Evolutionary conservation across 2,329 filamentous ascomycete species (phyloP).

Genomic region (Pezicula carpinea): DNA sequence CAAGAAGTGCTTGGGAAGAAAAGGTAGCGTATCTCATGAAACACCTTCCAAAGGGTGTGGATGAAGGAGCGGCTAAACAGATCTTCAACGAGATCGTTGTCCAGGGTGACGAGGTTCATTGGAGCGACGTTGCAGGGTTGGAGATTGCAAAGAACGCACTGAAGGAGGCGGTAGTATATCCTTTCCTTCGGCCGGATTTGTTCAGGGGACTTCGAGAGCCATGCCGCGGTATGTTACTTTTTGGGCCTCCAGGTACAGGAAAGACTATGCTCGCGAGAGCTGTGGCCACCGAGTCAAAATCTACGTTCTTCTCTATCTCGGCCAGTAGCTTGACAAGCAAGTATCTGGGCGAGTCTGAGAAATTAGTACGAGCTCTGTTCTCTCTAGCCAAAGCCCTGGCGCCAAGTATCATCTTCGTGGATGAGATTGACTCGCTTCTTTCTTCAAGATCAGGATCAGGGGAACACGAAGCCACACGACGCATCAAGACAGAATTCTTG

Average conservation of each 20-base stretch:
- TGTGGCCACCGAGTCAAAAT: slow-evolving; percentile 89
- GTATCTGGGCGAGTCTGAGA: slow-evolving; percentile 93
- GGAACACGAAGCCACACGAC: slow-evolving; percentile 87
- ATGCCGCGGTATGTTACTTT: slow-evolving; percentile 89
- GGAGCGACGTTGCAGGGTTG: slow-evolving; percentile 88
- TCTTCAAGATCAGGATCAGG: slow-evolving; percentile 77
- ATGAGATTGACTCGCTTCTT: slow-evolving; percentile 93
- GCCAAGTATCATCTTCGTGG: slow-evolving; percentile 95
- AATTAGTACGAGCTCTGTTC: slow-evolving; percentile 89
- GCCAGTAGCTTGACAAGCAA: slow-evolving; percentile 93
- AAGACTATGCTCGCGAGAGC: slow-evolving; percentile 97
- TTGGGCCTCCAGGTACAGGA: slow-evolving; percentile 94
- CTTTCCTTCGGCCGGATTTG: slow-evolving; percentile 88
- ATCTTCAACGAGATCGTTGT: slow-evolving; percentile 96
- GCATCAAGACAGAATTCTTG: slow-evolving; percentile 96
- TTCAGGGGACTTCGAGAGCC: slow-evolving; percentile 96
- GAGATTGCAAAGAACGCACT: slow-evolving; percentile 87
- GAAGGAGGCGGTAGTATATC: slow-evolving; percentile 95
- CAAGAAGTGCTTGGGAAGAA: slow-evolving; percentile 52
- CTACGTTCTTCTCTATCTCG: slow-evolving; percentile 95
- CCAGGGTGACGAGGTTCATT: slow-evolving; percentile 89
- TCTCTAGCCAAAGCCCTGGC: slow-evolving; percentile 82
- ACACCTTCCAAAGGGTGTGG: slow-evolving; percentile 75
- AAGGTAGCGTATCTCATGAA: slow-evolving; percentile 65
- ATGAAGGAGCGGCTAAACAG: slow-evolving; percentile 77